Conservation (phyloP, 2,329 filamentous ascomycete genomes). For the Colletotrichum sp. region DNA sequence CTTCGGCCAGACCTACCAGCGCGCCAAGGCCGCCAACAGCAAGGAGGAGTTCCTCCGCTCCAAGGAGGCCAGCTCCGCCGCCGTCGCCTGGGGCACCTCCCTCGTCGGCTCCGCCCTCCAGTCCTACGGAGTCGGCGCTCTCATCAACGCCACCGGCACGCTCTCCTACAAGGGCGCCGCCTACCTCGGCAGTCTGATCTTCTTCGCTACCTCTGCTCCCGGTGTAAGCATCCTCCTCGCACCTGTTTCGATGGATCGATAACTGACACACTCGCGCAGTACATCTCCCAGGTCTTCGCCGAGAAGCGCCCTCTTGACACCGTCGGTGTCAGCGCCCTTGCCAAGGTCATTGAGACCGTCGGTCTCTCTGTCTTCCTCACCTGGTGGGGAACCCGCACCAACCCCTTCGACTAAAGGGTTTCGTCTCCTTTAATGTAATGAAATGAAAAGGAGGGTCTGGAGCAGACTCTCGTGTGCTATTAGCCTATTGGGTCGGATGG, state of each 20-base stretch:
- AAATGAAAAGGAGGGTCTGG: neutral
- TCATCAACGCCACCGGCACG: constrained; percentile 94
- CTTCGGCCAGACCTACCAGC: constrained; percentile 94
- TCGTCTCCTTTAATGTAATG: neutral
- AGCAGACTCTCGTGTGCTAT: constrained; percentile 9
- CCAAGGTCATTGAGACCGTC: constrained; percentile 90
- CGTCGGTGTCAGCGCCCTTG: constrained; percentile 82
- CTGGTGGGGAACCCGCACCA: constrained; percentile 97
- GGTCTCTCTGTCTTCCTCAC: constrained; percentile 91
- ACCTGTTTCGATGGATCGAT: no score
- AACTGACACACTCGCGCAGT: constrained; percentile 51
- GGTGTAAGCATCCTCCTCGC: no score
- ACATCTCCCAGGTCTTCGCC: constrained; percentile 83
- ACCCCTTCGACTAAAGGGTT: constrained; percentile 78
- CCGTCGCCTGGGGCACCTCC: constrained; percentile 88
- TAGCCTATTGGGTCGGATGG: constrained; percentile 8
- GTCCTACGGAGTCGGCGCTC: constrained; percentile 85
- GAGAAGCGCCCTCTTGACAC: constrained; percentile 94
- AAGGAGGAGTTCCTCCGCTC: constrained; percentile 97
- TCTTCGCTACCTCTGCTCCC: constrained; percentile 84
- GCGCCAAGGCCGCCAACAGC: constrained; percentile 87
- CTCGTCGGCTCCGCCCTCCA: constrained; percentile 88
- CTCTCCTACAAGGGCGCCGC: constrained; percentile 97
- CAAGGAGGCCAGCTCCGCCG: constrained; percentile 88
- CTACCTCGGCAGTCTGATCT: constrained; percentile 90